Evolutionary conservation across 768 basidiomycete species (phyloP).

Genomic region (Clavaria fumosa): DNA sequence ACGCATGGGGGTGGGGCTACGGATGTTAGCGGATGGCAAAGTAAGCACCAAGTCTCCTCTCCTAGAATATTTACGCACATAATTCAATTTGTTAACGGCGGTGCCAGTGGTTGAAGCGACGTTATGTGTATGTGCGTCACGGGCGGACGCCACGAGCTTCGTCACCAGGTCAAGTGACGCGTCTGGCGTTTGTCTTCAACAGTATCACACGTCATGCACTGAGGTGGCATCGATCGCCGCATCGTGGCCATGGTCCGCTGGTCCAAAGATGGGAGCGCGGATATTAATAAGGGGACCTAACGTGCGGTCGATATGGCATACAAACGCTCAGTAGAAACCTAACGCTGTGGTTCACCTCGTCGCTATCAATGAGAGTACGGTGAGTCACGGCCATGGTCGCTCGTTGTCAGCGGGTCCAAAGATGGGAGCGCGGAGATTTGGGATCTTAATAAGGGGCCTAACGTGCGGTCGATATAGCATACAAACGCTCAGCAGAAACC

Average conservation of each 20-base stretch:
- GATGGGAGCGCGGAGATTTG: constrained; percentile 81
- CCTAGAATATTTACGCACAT: too few relatives aligned
- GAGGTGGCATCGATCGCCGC: constrained; percentile 53
- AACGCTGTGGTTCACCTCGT: constrained; percentile 44
- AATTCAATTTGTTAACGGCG: constrained; percentile 33
- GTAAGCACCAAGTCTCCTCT: too few relatives aligned
- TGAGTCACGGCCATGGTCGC: constrained; percentile 69
- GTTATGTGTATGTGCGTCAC: constrained; percentile 56
- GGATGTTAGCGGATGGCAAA: constrained; percentile 46
- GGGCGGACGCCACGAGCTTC: constrained; percentile 58
- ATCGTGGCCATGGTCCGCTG: constrained; percentile 75
- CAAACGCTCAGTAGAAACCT: constrained; percentile 23
- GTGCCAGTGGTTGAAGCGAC: constrained; percentile 67
- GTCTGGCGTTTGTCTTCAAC: constrained; percentile 72
- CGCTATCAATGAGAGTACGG: constrained; percentile 76
- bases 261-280: constrained; percentile 81
- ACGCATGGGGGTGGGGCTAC: constrained; percentile 37
- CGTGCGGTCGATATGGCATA: constrained; percentile 67
- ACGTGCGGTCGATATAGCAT: constrained; percentile 72
- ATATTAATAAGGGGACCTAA: constrained; percentile 75
- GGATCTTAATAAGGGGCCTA: constrained; percentile 77
- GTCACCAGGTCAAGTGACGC: constrained; percentile 68
- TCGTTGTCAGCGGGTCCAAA: constrained; percentile 68
- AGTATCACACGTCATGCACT: constrained; percentile 60
- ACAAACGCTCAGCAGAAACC: constrained; percentile 26